phyloP scores from a whole-genome alignment of 2,329 filamentous ascomycete species.

The Teratosphaeria pseudoeucalypti region DNA sequence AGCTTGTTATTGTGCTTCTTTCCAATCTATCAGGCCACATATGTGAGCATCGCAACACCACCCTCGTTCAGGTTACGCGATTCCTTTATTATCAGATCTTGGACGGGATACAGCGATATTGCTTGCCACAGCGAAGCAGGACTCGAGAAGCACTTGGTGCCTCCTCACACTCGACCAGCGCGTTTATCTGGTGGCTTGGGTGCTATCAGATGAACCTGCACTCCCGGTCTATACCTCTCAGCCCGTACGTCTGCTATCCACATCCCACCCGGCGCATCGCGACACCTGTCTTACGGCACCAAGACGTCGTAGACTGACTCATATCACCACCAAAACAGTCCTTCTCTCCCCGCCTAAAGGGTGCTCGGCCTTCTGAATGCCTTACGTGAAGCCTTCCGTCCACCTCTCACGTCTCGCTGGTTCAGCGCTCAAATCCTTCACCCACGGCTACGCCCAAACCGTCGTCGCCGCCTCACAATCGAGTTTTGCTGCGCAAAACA shows the following conservation, averaged over 20 bases:
- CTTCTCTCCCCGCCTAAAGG: conserved; percentile 49
- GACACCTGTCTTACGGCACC: conserved; percentile 6
- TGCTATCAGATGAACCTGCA: conserved; percentile 99
- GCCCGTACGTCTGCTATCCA: conserved; percentile 6
- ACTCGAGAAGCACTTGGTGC: neutral
- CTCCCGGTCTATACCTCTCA: conserved; percentile 21
- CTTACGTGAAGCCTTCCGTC: conserved; percentile 56
- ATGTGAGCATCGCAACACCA: neutral
- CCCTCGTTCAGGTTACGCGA: neutral
- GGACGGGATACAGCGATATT: neutral
- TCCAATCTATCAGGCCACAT: neutral
- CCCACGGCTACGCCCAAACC: conserved; percentile 95
- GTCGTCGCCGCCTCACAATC: conserved; percentile 91
- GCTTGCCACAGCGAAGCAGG: neutral
- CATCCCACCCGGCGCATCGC: conserved; percentile 1
- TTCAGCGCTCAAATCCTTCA: conserved; percentile 64
- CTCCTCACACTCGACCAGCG: neutral
- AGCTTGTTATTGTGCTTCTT: neutral
- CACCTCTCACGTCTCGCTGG: conserved; percentile 84
- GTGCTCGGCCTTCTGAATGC: conserved; percentile 74
- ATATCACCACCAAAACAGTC: conserved; percentile 24
- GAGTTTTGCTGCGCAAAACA: conserved; percentile 58
- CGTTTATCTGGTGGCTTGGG: conserved; percentile 14
- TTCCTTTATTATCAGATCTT: neutral
- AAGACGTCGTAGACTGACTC: conserved; percentile 10